phyloP scores from a whole-genome alignment of 2,329 filamentous ascomycete genomes.

The Lasiodiplodia citricola region DNA sequence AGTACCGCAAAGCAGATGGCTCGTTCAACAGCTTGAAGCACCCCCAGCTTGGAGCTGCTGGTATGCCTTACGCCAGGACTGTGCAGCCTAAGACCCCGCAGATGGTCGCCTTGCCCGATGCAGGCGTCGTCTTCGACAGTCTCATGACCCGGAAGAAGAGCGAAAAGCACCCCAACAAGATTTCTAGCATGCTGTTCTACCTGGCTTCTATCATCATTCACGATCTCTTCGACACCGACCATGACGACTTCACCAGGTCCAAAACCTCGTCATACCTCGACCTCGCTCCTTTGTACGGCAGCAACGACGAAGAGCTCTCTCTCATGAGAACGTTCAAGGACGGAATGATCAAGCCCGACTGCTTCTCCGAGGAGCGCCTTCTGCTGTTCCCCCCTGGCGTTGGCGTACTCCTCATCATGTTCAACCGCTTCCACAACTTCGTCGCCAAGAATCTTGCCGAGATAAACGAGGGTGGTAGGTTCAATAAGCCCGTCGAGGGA shows the following conservation, averaged over 20 bases:
- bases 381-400: slow-evolving; percentile 72
- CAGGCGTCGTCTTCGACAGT: slow-evolving; percentile 70
- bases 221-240: slow-evolving; percentile 70
- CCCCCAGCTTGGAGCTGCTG: slow-evolving; percentile 68
- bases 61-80: slow-evolving; percentile 71
- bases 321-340: slow-evolving; percentile 67
- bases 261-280: slow-evolving; percentile 78
- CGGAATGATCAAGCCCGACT: slow-evolving; percentile 74
- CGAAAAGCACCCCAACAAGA: slow-evolving; percentile 70
- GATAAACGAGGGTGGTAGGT: slow-evolving; percentile 86
- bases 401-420: slow-evolving; percentile 70
- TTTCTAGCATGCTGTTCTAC: slow-evolving; percentile 78
- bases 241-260: slow-evolving; percentile 66
- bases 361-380: slow-evolving; percentile 69
- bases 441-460: slow-evolving; percentile 76
- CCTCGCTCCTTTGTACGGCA: slow-evolving; percentile 74
- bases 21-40: slow-evolving; percentile 63
- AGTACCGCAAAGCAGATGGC: slow-evolving; percentile 56
- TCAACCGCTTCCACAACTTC: slow-evolving; percentile 82
- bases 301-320: slow-evolving; percentile 69
- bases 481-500: slow-evolving; percentile 63
- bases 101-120: slow-evolving; percentile 66
- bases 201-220: slow-evolving; percentile 69
- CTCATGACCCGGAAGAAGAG: slow-evolving; percentile 68
- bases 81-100: slow-evolving; percentile 64